phyloP scores from a whole-genome alignment of 768 basidiomycete species.

The Kwoniella newhampshirensis region DNA sequence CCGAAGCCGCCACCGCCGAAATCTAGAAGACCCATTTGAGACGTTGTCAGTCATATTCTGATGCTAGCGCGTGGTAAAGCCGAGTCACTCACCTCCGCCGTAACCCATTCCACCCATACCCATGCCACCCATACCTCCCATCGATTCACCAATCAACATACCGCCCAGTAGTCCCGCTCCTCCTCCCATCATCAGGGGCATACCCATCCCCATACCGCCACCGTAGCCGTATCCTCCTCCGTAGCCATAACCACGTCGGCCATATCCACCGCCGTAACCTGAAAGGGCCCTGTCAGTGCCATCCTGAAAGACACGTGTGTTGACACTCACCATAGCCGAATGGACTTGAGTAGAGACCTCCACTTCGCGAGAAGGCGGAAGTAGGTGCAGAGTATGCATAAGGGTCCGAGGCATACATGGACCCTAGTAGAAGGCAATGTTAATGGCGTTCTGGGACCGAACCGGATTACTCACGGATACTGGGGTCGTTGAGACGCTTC shows the following conservation, averaged over 20 bases:
- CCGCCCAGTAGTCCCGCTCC: constrained; percentile 31
- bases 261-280: constrained; percentile 33
- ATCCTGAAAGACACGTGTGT: not conserved
- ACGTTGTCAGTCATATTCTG: too few species aligned
- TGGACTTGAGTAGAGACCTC: constrained; percentile 23
- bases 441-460: not conserved
- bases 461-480: constrained; percentile 36
- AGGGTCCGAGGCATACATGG: constrained; percentile 34
- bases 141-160: constrained; percentile 15
- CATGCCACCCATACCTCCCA: constrained; percentile 13
- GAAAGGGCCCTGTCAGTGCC: not conserved
- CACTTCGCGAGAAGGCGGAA: constrained; percentile 25
- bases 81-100: constrained; percentile 3
- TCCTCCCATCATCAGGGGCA: constrained; percentile 19
- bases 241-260: constrained; percentile 24
- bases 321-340: constrained; percentile 44
- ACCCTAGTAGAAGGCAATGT: constrained; percentile 16
- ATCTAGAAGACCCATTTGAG: not conserved
- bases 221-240: constrained; percentile 11
- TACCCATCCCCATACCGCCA: constrained; percentile 21
- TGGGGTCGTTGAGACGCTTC: constrained; percentile 35
- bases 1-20: constrained; percentile 20
- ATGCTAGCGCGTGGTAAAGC: not conserved
- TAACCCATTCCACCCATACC: not conserved
- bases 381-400: constrained; percentile 38